Evolutionary conservation across 1,139 yeast genomes (phyloP).

Genomic region (Taiozyma sp.): DNA sequence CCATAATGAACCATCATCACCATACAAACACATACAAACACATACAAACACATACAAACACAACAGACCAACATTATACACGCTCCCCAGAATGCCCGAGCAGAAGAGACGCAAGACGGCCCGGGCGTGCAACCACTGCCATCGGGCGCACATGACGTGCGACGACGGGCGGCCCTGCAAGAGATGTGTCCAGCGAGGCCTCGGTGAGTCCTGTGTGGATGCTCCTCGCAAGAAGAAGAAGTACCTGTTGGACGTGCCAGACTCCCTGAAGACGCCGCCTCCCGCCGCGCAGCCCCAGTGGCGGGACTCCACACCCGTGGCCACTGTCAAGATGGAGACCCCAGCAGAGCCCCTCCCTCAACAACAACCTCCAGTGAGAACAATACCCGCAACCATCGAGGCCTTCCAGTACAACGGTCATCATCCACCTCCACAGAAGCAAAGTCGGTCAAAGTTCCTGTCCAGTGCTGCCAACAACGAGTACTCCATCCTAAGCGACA

Average conservation of each 20-base stretch:
- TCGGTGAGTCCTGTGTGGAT: constrained; percentile 73
- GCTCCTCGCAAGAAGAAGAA: constrained; percentile 87
- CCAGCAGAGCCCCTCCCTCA: no score
- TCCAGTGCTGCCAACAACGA: constrained; percentile 79
- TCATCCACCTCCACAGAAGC: constrained; percentile 1
- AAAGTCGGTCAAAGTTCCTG: constrained; percentile 34
- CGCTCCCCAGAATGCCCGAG: background rate
- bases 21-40: no score
- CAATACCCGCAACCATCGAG: background rate
- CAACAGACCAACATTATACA: no score
- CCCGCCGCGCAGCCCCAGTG: no score
- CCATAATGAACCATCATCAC: no score
- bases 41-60: no score
- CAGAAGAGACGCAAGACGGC: constrained; percentile 53
- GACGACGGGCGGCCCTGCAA: constrained; percentile 78
- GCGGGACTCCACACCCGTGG: no score
- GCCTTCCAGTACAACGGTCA: background rate
- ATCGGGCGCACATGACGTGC: constrained; percentile 83
- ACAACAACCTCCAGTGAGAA: constrained; percentile 4
- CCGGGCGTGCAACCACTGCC: constrained; percentile 87
- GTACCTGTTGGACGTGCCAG: constrained; percentile 58
- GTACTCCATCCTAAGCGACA: constrained; percentile 67
- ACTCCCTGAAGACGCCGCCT: constrained; percentile 10
- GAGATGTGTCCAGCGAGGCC: constrained; percentile 67
- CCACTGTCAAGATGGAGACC: no score